These are phyloP conservation scores for Penicillium turbatum DNA, from an alignment of 495 filamentous ascomycete species.

Conservation along the genomic window DNA sequence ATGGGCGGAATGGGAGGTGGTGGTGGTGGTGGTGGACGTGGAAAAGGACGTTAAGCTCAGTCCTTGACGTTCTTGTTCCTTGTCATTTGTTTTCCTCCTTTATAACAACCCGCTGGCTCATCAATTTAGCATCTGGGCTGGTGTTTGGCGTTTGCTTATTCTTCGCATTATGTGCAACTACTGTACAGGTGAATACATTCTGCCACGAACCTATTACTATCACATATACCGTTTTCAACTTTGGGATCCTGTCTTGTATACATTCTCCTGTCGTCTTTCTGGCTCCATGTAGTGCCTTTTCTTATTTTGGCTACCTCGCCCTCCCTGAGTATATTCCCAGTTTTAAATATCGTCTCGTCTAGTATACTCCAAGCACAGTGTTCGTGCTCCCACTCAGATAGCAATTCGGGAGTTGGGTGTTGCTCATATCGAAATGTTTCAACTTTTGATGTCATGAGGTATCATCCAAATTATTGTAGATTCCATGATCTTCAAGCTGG, in stretches of 20 bases:
- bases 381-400: too few relatives aligned
- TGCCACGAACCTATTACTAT: constrained; percentile 5
- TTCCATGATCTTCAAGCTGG: too few relatives aligned
- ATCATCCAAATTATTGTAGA: too few relatives aligned
- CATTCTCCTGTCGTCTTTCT: too few relatives aligned
- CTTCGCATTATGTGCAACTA: constrained; percentile 16
- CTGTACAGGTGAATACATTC: constrained; percentile 12
- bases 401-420: too few relatives aligned
- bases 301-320: too few relatives aligned
- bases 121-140: constrained; percentile 28
- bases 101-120: constrained; percentile 11
- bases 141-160: constrained; percentile 27
- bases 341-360: too few relatives aligned
- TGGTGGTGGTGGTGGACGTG: constrained; percentile 37
- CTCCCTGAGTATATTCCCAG: too few relatives aligned
- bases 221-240: constrained; percentile 2
- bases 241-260: background rate
- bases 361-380: too few relatives aligned
- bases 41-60: constrained; percentile 34
- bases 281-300: too few relatives aligned
- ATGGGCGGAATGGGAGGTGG: constrained; percentile 54
- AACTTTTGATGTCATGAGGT: too few relatives aligned
- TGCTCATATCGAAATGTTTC: too few relatives aligned
- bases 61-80: background rate
- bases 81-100: constrained; percentile 5